A percentile compares a stretch with the other conserved stretches of the same genome.
Conservation (phyloP, 148 eudicot genomes). For the Amaranthus cruentus region DNA sequence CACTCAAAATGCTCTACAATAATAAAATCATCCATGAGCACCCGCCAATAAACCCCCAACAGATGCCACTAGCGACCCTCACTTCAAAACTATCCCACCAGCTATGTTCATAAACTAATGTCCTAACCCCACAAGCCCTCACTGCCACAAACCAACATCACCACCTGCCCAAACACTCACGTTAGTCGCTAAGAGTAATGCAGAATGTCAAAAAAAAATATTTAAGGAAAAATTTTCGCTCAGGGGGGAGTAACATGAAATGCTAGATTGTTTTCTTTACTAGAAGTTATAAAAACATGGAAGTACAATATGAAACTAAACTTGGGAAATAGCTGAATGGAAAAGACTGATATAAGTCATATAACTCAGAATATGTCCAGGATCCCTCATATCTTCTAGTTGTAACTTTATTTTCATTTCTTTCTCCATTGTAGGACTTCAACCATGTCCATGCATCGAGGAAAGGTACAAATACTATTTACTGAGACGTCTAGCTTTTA, state of each 20-base stretch:
- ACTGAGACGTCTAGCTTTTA: neutral
- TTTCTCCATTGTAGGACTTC: neutral
- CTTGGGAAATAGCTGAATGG: neutral
- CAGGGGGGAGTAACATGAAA: neutral
- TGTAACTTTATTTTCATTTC: neutral
- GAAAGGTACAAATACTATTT: neutral
- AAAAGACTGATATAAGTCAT: no score
- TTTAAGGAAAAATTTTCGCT: neutral
- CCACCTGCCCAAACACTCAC: neutral
- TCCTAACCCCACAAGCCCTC: no score
- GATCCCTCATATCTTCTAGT: neutral
- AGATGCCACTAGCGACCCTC: no score
- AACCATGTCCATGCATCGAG: neutral
- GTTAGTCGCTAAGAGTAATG: neutral
- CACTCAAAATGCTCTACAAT: no score
- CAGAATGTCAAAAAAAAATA: neutral
- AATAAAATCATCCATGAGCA: no score
- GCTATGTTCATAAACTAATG: no score
- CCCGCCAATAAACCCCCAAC: no score
- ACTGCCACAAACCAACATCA: no score
- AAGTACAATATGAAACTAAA: neutral
- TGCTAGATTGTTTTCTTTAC: neutral
- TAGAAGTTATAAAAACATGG: neutral
- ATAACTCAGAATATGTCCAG: neutral
- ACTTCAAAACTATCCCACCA: no score